phyloP scores from a whole-genome alignment of 164 flowering plant species.

The Cinnamomum chago region DNA sequence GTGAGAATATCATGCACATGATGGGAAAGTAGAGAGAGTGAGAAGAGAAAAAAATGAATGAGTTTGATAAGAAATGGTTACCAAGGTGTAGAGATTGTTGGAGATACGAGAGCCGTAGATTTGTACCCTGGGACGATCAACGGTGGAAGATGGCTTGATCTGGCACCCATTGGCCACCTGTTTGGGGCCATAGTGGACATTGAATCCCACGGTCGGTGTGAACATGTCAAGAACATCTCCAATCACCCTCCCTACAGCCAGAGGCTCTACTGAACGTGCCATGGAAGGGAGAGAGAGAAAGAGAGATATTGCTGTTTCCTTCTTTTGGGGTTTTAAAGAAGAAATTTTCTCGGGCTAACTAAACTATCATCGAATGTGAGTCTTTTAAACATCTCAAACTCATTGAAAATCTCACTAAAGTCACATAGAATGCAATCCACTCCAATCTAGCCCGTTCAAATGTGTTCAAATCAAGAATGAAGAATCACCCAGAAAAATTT shows the following conservation, averaged over 20 bases:
- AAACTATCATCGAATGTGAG: not conserved
- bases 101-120: conserved; percentile 6
- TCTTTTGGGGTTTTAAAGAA: not conserved
- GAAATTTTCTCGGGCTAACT: not conserved
- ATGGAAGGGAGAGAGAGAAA: not conserved
- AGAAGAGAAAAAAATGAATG: not conserved
- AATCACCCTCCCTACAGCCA: conserved; percentile 16
- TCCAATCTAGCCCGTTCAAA: too few relatives aligned
- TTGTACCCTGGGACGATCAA: conserved; percentile 10
- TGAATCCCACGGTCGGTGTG: conserved; percentile 11
- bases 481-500: too few relatives aligned
- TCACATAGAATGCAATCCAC: not conserved
- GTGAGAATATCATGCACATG: not conserved
- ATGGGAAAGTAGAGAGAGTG: not conserved
- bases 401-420: not conserved
- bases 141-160: conserved; percentile 16
- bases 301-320: not conserved
- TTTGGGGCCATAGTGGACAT: conserved; percentile 11
- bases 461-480: too few relatives aligned
- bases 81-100: conserved; percentile 14
- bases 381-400: not conserved
- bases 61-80: not conserved
- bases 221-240: conserved; percentile 21
- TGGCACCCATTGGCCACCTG: conserved; percentile 20
- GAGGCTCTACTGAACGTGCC: conserved; percentile 17